Evolutionary conservation across 2,329 filamentous ascomycete species (phyloP), one percentile per base, ranked within the genome.

Genomic region (Teratosphaeria pseudoeucalypti): DNA sequence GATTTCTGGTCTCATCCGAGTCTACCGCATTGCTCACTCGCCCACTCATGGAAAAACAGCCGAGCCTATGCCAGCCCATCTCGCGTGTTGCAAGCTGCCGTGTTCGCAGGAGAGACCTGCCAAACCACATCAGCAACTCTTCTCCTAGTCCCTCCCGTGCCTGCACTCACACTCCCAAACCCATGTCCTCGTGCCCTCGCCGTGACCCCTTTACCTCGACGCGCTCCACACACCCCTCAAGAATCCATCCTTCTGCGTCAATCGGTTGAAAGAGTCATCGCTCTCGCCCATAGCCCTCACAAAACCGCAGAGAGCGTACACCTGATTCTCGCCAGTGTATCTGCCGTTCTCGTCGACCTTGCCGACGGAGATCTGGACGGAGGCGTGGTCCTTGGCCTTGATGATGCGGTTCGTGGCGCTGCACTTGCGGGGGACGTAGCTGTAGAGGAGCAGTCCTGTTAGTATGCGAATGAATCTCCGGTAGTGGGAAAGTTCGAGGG

Each of bases 321-420:
- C 87, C 81, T 96, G 89, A 87, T 92, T 95, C 83, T 96, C 94
- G 80, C 92, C 91, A 71, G 90, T 90, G 81, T 92, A 91, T 73
- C 92, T 90, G 78, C 94, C 94, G 82, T 92, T 95, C 87, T 99
- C 94, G 80, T 97, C 92, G 73, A 99, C 94, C 84, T 96, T 97
- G 79, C 88, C 92, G 77, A 99, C 83, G 73, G 88, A 90, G 80
- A 99, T 90, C 82, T 99, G 94, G 73, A 97, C 94, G 66, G 90
- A 95, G 73, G 90, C 92, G 85, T 99, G 94, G 82, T 99, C 94
- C 84, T 97, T 96, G 84, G 94, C 91, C 85, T 96, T 96, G 87
- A 99, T 97, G 85, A 97, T 96, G 82, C 94, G 90, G 90, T 95
- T 95, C 79, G 92, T 96, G 73, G 92, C 92, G 79, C 85, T 90